Percentiles rank a stretch among this genome's conserved stretches.
These are phyloP conservation scores for Bryoerythrophyllum caledonicum DNA, from an alignment of 225 moss, liverwort and hornwort genomes.

Conservation along the genomic window DNA sequence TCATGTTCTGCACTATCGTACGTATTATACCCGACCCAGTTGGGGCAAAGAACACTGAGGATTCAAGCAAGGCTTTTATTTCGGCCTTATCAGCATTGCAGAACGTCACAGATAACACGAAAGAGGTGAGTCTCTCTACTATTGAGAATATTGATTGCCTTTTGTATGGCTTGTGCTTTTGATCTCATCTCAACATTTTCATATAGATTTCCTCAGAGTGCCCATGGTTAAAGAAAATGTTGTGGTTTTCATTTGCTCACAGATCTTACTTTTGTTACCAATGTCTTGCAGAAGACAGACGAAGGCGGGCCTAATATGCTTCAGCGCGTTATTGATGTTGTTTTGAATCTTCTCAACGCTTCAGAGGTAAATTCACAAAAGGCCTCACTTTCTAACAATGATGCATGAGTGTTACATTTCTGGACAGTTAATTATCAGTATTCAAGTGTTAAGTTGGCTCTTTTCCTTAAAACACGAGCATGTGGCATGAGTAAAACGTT, in stretches of 20 bases:
- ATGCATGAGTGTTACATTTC: neutral
- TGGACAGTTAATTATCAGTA: neutral
- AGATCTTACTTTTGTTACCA: neutral
- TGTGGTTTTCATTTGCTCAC: conserved; percentile 7
- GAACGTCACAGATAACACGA: conserved; percentile 59
- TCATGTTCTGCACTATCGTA: conserved; percentile 31
- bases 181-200: neutral
- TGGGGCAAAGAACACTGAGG: conserved; percentile 45
- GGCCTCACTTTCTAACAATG: neutral
- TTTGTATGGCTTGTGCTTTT: neutral
- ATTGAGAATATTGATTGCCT: conserved; percentile 1
- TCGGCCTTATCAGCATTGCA: conserved; percentile 70
- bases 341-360: conserved; percentile 64
- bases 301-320: conserved; percentile 46
- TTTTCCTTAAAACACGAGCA: neutral
- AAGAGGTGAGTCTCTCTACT: conserved; percentile 48
- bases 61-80: conserved; percentile 56
- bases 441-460: conserved; percentile 2
- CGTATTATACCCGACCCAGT: conserved; percentile 31
- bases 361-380: conserved; percentile 54
- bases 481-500: neutral
- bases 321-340: conserved; percentile 57
- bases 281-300: conserved; percentile 23
- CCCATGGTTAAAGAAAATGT: neutral
- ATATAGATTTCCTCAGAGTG: neutral